A percentile compares a stretch with the other conserved stretches of the same genome.
Conservation (phyloP, 331 rosid genomes). For the Spiraea crenata region DNA sequence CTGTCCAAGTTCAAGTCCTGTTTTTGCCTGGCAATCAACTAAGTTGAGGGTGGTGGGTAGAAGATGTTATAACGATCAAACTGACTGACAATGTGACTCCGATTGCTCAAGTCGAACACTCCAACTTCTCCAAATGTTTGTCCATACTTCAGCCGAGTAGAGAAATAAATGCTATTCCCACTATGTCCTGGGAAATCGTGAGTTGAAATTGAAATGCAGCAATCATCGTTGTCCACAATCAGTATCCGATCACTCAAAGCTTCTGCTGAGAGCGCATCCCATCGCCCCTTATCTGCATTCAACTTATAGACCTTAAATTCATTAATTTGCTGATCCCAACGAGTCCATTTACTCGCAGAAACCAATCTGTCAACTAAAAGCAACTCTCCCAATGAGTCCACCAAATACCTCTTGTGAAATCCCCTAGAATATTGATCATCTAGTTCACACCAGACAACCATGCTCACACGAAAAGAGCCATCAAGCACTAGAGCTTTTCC, state of each 20-base stretch:
- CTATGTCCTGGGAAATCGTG: slow-evolving; percentile 7
- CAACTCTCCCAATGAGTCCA: neutral
- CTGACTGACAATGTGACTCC: too few species aligned
- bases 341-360: too few species aligned
- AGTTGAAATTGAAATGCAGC: slow-evolving; percentile 14
- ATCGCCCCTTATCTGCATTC: neutral
- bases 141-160: too few species aligned
- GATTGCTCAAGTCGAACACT: too few species aligned
- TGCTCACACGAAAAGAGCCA: neutral
- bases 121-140: too few species aligned
- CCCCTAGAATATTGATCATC: neutral
- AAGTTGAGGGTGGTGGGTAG: too few species aligned
- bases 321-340: neutral
- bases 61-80: too few species aligned
- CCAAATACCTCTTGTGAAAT: neutral
- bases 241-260: slow-evolving; percentile 5
- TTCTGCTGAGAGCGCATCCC: neutral
- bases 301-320: neutral
- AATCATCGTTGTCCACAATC: neutral
- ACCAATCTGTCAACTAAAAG: neutral
- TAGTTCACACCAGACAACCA: neutral
- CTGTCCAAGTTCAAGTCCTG: too few species aligned
- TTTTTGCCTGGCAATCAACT: too few species aligned
- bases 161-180: slow-evolving; percentile 9
- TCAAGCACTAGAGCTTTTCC: neutral